A percentile compares a stretch with the other conserved stretches of the same genome.
Evolutionary conservation across 805 yeast genomes (phyloP).

Genomic region (Zygotorulaspora danielsina): DNA sequence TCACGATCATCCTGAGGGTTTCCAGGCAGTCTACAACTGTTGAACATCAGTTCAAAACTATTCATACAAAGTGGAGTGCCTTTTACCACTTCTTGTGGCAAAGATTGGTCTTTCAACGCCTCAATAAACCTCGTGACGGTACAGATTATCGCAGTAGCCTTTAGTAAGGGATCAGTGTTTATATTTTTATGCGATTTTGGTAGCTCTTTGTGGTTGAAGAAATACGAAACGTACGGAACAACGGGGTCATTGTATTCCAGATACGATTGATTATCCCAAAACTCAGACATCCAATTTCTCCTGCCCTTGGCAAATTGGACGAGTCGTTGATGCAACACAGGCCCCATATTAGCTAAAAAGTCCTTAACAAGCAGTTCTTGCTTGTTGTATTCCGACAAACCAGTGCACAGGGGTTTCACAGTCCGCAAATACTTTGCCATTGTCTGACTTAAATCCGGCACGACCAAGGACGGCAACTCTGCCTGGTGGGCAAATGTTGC

Average conservation of each 20-base stretch:
- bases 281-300: constrained; percentile 85
- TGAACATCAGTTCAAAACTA: constrained; percentile 85
- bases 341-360: constrained; percentile 66
- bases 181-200: constrained; percentile 40
- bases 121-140: constrained; percentile 66
- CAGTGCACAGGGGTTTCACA: constrained; percentile 60
- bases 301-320: constrained; percentile 48
- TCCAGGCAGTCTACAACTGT: constrained; percentile 76
- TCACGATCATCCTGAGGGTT: constrained; percentile 47
- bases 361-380: constrained; percentile 58
- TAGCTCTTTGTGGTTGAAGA: constrained; percentile 72
- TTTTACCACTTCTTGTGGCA: constrained; percentile 75
- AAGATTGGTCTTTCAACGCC: constrained; percentile 60
- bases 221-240: constrained; percentile 91
- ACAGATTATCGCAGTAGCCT: constrained; percentile 71
- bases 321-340: constrained; percentile 63
- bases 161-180: constrained; percentile 59
- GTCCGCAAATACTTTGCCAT: constrained; percentile 64
- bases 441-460: constrained; percentile 74
- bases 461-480: constrained; percentile 78
- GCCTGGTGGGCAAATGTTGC: constrained; percentile 68
- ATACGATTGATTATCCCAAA: constrained; percentile 95
- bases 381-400: constrained; percentile 44
- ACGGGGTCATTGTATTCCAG: constrained; percentile 88
- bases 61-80: constrained; percentile 92